Evolutionary conservation across 805 yeast genomes (phyloP).

Genomic region (Maudiozyma saulgeensis): DNA sequence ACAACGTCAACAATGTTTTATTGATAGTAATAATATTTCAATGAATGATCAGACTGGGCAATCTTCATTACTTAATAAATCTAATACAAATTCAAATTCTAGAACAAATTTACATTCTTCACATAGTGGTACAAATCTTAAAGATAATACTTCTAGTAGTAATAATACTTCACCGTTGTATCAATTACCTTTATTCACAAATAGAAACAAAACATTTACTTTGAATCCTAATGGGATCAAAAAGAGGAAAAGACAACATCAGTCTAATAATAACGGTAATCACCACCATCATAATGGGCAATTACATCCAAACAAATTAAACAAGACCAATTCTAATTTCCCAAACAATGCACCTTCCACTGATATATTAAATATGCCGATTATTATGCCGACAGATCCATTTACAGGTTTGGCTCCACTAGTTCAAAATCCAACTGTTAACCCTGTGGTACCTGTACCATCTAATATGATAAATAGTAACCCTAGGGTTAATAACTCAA

Average conservation of each 20-base stretch:
- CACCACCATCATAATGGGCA: not conserved
- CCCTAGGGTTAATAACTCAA: not conserved
- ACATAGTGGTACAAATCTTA: not conserved
- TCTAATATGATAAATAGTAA: no score
- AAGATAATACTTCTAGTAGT: not conserved
- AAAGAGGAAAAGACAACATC: constrained; percentile 12
- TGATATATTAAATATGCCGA: not conserved
- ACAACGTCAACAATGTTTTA: not conserved
- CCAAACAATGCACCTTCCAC: not conserved
- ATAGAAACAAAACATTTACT: constrained; percentile 14
- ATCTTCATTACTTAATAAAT: not conserved
- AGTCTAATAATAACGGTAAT: not conserved
- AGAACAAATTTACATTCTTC: not conserved
- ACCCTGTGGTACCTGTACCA: no score
- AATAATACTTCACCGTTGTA: not conserved
- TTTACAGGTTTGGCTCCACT: not conserved
- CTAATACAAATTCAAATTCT: not conserved
- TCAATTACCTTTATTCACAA: constrained; percentile 3
- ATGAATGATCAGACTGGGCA: not conserved
- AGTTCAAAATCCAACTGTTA: no score
- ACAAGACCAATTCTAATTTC: not conserved
- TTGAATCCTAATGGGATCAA: constrained; percentile 28
- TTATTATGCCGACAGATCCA: not conserved
- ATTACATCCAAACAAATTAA: not conserved
- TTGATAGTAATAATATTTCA: not conserved